Base-by-base conservation (phyloP, 1,284 basidiomycete species). In the Puccinia novopanici region DNA sequence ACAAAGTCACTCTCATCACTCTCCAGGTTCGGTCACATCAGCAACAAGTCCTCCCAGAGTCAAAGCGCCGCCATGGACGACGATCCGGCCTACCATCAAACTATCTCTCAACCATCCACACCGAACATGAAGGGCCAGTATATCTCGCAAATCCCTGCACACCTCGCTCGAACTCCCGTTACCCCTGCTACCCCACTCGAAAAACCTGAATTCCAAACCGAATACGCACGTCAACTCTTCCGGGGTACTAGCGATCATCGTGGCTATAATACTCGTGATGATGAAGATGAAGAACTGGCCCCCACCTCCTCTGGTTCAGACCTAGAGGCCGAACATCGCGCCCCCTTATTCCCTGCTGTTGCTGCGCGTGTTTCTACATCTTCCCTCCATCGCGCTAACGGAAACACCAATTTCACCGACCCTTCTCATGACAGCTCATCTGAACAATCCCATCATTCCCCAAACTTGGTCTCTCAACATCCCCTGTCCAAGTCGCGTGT, bases 221-320 rank as follows among this genome's bases (percentile, higher is more conserved):
- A 76, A 55, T 76, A 76, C 34, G 75, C 75, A n/a, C 75, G 63
- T 34, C 75, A 76, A 68, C 61, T 76, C 45, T 76, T 76, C 50
- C 61, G n/a, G 22, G 75, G 63, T 55, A 67, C 61, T 48, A 24
- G 48, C 27, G 45, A 59, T 45, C 55, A 63, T 52, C 42, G 34
- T 17, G 45, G 57, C 42, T 74, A 74, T 45, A 48, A 13, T 13
- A 24, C 50, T n/a, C 71, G 52, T 22, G 59, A 65, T 3, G 74
- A 75, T 34, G 74, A 75, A 65, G 57, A 75, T 22, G 74, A 75
- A 37, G 61, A 75, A 65, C 61, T 75, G 45, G 74, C 74, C 2
- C 37, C 27, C 57, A n/a, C 54, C 8, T 73, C 71, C 12, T 73
- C 71, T 8, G 71, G 52, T 30, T 73, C 71, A 2, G 71, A 73